These are phyloP conservation scores for Annulohypoxylon stygium DNA, from an alignment of 495 filamentous ascomycete species.

Conservation along the genomic window DNA sequence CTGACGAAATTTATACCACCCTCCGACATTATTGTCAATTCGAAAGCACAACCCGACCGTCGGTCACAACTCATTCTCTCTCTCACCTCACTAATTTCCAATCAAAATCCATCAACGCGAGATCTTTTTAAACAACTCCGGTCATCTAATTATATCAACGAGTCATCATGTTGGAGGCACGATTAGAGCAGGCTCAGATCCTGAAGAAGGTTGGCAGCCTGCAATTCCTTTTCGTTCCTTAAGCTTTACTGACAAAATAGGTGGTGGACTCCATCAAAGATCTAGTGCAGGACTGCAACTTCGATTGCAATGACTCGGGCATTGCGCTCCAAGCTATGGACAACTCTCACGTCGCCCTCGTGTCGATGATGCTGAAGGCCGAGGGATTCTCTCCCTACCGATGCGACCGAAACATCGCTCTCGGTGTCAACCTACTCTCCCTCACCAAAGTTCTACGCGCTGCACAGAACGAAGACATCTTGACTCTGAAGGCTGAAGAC, in stretches of 20 bases:
- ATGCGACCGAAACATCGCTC: conserved; percentile 98
- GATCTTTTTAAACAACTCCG: background rate
- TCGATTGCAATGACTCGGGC: conserved; percentile 99
- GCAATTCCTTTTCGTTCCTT: background rate
- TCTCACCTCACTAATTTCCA: conserved; percentile 14
- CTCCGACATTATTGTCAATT: conserved; percentile 21
- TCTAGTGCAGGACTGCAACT: conserved; percentile 99
- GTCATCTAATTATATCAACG: conserved; percentile 4
- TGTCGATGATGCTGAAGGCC: conserved; percentile 97
- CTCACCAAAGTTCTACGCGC: conserved; percentile 97
- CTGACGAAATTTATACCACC: conserved; percentile 19
- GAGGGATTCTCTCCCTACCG: conserved; percentile 97
- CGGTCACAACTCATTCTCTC: background rate
- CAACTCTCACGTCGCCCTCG: conserved; percentile 98
- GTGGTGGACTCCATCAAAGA: conserved; percentile 99
- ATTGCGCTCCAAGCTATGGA: conserved; percentile 99
- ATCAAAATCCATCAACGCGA: background rate
- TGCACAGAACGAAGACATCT: conserved; percentile 93
- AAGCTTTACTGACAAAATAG: conserved; percentile 59
- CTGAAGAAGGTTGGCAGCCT: conserved; percentile 85
- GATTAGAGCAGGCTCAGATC: conserved; percentile 91
- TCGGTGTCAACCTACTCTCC: conserved; percentile 95
- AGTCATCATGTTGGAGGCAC: conserved; percentile 87
- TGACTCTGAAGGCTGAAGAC: conserved; percentile 98
- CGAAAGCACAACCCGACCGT: background rate